A percentile compares a stretch with the other conserved stretches of the same genome.
Evolutionary conservation across 2,329 filamentous ascomycete genomes (phyloP).

Genomic region (Aspergillus sp.): DNA sequence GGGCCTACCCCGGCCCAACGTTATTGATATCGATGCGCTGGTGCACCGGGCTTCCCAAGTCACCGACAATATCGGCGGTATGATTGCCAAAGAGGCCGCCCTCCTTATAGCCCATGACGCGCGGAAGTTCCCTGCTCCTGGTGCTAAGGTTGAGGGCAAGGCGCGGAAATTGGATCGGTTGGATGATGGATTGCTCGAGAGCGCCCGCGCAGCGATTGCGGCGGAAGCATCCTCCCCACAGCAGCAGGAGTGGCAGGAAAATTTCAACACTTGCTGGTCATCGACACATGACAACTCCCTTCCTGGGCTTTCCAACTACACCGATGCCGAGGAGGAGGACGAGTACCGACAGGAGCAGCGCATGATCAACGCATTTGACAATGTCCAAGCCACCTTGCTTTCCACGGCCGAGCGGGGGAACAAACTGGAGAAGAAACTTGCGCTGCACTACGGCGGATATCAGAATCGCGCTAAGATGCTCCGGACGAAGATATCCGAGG

Average conservation of each 20-base stretch:
- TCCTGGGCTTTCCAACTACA: constrained; percentile 72
- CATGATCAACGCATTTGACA: constrained; percentile 64
- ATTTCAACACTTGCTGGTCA: constrained; percentile 45
- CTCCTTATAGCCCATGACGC: constrained; percentile 76
- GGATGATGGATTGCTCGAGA: constrained; percentile 61
- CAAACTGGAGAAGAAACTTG: constrained; percentile 90
- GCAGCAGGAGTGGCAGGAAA: constrained; percentile 38
- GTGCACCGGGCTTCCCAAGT: constrained; percentile 53
- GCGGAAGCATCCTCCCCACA: constrained; percentile 52
- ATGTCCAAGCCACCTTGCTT: constrained; percentile 63
- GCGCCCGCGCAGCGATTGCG: constrained; percentile 67
- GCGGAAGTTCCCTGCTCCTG: constrained; percentile 60
- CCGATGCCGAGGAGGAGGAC: constrained; percentile 64
- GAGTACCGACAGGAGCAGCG: constrained; percentile 45
- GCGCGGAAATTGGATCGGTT: constrained; percentile 53
- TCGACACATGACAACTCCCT: constrained; percentile 45
- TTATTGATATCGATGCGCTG: constrained; percentile 62
- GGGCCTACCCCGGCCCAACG: constrained; percentile 64
- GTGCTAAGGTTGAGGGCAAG: constrained; percentile 54
- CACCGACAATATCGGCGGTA: constrained; percentile 54
- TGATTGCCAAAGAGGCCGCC: constrained; percentile 69
- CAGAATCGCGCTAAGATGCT: constrained; percentile 75
- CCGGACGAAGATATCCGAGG: constrained; percentile 67
- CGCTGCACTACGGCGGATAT: constrained; percentile 79
- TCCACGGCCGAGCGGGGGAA: constrained; percentile 68